phyloP scores from a whole-genome alignment of 2,329 filamentous ascomycete species.

The Fusarium compactum region DNA sequence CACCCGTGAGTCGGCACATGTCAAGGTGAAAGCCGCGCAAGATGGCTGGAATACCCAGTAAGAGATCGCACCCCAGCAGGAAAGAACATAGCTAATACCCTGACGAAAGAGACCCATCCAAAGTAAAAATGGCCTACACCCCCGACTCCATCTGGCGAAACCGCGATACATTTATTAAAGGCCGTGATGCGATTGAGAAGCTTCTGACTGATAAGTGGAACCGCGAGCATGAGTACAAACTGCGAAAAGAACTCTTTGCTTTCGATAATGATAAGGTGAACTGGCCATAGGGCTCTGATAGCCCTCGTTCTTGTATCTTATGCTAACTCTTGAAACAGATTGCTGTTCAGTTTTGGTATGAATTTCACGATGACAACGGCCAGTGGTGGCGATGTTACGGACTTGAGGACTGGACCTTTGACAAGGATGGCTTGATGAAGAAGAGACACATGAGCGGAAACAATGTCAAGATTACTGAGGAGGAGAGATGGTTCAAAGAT shows the following conservation, averaged over 20 bases:
- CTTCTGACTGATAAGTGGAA: slow-evolving; percentile 82
- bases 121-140: slow-evolving; percentile 79
- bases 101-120: slow-evolving; percentile 68
- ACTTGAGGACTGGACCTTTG: slow-evolving; percentile 84
- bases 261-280: slow-evolving; percentile 74
- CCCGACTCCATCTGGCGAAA: slow-evolving; percentile 85
- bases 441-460: slow-evolving; percentile 84
- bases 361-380: slow-evolving; percentile 76
- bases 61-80: slow-evolving; percentile 18
- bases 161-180: slow-evolving; percentile 75
- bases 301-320: fast-evolving
- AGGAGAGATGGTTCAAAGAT: slow-evolving; percentile 76
- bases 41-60: slow-evolving; percentile 85
- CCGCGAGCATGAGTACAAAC: slow-evolving; percentile 75
- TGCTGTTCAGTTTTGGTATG: slow-evolving; percentile 92
- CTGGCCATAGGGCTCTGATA: fast-evolving
- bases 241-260: slow-evolving; percentile 87
- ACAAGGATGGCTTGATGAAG: slow-evolving; percentile 75
- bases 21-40: slow-evolving; percentile 87
- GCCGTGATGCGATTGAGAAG: slow-evolving; percentile 73
- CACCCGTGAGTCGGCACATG: slow-evolving; percentile 74
- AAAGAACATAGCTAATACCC: neutral
- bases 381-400: slow-evolving; percentile 93
- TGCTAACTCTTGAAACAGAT: slow-evolving; percentile 60
- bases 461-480: slow-evolving; percentile 72